Conservation (phyloP, 2,329 filamentous ascomycete species). For the Pyrenophora tritici-repentis region DNA sequence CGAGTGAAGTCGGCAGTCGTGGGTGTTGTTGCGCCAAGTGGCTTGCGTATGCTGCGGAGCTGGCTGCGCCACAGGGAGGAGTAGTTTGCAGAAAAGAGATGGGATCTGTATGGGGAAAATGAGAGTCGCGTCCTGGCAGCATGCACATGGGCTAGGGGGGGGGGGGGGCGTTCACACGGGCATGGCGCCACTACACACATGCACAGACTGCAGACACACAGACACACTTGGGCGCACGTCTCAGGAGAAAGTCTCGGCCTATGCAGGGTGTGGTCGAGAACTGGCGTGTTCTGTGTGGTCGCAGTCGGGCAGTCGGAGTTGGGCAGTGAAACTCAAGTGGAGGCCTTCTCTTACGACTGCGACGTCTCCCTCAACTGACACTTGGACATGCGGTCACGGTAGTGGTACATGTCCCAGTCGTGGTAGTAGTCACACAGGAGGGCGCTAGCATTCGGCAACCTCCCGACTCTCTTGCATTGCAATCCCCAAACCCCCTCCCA, state of each 20-base stretch:
- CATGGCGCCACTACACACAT: slow-evolving; percentile 12
- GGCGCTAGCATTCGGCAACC: slow-evolving; percentile 25
- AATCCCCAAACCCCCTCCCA: slow-evolving; percentile 9
- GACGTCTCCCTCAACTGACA: background rate
- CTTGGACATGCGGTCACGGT: background rate
- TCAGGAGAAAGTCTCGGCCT: slow-evolving; percentile 33
- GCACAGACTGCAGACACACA: no score
- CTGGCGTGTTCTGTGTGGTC: no score
- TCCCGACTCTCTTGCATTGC: slow-evolving; percentile 21
- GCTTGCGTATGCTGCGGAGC: background rate
- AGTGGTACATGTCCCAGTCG: no score
- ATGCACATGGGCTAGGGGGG: no score
- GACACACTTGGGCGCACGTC: slow-evolving; percentile 29
- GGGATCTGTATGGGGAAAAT: background rate
- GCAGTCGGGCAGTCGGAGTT: no score
- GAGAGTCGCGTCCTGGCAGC: background rate
- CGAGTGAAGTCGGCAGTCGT: no score
- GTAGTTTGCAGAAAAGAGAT: background rate
- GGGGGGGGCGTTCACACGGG: background rate
- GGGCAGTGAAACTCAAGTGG: no score
- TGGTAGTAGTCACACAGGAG: slow-evolving; percentile 5
- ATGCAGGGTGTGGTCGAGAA: slow-evolving; percentile 5
- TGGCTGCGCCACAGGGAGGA: slow-evolving; percentile 5
- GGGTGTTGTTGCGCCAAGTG: no score
- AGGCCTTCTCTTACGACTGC: no score